Evolutionary conservation across 2,329 filamentous ascomycete species (phyloP).

Genomic region (Orbilia oligospora): DNA sequence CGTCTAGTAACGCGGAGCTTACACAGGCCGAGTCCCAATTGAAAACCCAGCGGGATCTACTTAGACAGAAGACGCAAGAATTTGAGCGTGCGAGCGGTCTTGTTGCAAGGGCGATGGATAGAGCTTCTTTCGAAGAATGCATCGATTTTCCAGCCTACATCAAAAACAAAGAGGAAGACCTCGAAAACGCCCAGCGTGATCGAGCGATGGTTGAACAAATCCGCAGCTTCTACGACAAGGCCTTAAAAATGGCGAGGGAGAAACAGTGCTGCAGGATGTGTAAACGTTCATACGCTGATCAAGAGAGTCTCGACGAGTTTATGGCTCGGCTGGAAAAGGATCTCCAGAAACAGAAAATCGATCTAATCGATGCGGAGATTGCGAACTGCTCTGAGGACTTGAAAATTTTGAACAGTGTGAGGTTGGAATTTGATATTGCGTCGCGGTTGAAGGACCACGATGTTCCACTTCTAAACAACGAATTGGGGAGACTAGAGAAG

Average conservation of each 20-base stretch:
- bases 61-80: slow-evolving; percentile 73
- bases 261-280: slow-evolving; percentile 58
- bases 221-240: slow-evolving; percentile 48
- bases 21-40: slow-evolving; percentile 55
- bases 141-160: slow-evolving; percentile 42
- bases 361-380: slow-evolving; percentile 34
- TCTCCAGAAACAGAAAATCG: slow-evolving; percentile 14
- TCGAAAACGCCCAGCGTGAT: slow-evolving; percentile 68
- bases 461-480: slow-evolving; percentile 44
- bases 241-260: slow-evolving; percentile 51
- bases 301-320: slow-evolving; percentile 48
- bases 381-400: slow-evolving; percentile 11
- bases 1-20: slow-evolving; percentile 54
- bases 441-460: slow-evolving; percentile 45
- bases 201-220: slow-evolving; percentile 51
- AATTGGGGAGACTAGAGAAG: slow-evolving; percentile 40
- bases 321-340: slow-evolving; percentile 32
- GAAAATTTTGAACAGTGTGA: slow-evolving; percentile 40
- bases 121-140: slow-evolving; percentile 39
- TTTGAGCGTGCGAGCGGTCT: slow-evolving; percentile 67
- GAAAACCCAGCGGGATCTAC: slow-evolving; percentile 66
- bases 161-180: slow-evolving; percentile 71
- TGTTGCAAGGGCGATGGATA: slow-evolving; percentile 48
- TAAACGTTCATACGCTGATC: slow-evolving; percentile 37
- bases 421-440: slow-evolving; percentile 55